These are phyloP conservation scores for Epichloe sibirici DNA, from an alignment of 2,329 filamentous ascomycete species.

Conservation along the genomic window DNA sequence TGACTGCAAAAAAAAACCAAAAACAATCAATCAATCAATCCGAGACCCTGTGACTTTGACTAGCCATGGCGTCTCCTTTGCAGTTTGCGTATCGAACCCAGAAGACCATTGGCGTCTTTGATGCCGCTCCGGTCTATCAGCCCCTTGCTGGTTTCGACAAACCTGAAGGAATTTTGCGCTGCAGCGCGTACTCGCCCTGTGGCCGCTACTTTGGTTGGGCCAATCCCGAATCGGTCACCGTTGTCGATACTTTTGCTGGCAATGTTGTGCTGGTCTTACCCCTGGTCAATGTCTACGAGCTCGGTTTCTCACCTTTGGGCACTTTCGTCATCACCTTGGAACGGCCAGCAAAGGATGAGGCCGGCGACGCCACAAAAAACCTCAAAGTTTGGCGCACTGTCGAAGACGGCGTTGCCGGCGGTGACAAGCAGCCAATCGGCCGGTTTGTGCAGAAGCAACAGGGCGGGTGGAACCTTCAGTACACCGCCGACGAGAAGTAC, in stretches of 20 bases:
- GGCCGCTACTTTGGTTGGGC: conserved; percentile 96
- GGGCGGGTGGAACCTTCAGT: conserved; percentile 94
- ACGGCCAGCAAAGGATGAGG: conserved; percentile 81
- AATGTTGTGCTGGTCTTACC: conserved; percentile 62
- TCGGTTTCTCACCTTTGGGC: conserved; percentile 85
- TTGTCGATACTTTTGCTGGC: conserved; percentile 72
- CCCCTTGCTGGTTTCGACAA: conserved; percentile 70
- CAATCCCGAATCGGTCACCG: conserved; percentile 71
- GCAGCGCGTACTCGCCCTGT: conserved; percentile 89
- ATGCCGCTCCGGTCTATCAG: conserved; percentile 82
- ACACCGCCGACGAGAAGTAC: conserved; percentile 84
- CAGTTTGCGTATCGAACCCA: conserved; percentile 96
- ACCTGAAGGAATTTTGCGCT: conserved; percentile 89
- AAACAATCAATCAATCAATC: conserved; percentile 2
- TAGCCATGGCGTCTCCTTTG: conserved; percentile 87
- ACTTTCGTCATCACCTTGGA: conserved; percentile 97
- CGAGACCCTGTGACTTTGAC: conserved; percentile 63
- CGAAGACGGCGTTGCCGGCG: conserved; percentile 50
- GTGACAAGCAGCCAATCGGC: conserved; percentile 64
- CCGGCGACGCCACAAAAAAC: conserved; percentile 93
- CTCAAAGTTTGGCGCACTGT: conserved; percentile 89
- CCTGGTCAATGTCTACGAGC: conserved; percentile 78
- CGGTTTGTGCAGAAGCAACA: conserved; percentile 93
- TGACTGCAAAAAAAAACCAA: conserved; percentile 10
- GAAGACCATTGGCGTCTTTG: conserved; percentile 89